These are phyloP conservation scores for Solanum chmielewskii DNA, from an alignment of 257 asterid species.

Conservation along the genomic window DNA sequence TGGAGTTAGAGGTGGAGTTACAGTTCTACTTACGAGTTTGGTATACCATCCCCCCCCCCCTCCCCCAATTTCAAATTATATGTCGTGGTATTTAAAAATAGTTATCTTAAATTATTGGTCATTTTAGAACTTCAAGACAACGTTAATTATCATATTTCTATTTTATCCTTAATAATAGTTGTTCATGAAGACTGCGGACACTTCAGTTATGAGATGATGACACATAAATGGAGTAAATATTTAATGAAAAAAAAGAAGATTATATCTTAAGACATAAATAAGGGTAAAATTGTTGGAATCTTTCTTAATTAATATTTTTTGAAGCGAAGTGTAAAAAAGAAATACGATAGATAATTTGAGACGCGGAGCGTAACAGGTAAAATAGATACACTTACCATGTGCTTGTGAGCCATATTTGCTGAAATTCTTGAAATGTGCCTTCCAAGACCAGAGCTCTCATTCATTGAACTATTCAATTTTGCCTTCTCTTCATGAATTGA, in stretches of 20 bases:
- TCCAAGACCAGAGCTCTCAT: constrained; percentile 52
- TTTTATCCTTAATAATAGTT: neutral
- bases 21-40: neutral
- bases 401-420: constrained; percentile 34
- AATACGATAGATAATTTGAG: neutral
- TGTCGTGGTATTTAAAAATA: too few relatives aligned
- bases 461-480: constrained; percentile 28
- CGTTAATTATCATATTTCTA: too few relatives aligned
- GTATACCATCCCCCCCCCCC: neutral
- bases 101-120: neutral
- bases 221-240: too few relatives aligned
- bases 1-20: neutral
- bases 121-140: too few relatives aligned
- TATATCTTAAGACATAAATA: too few relatives aligned
- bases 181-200: neutral
- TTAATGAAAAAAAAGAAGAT: too few relatives aligned
- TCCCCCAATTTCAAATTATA: too few relatives aligned
- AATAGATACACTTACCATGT: neutral
- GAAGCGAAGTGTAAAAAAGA: too few relatives aligned
- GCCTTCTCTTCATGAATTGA: constrained; percentile 23
- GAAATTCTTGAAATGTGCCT: constrained; percentile 42
- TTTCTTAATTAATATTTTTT: too few relatives aligned
- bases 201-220: neutral
- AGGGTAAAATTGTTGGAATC: neutral
- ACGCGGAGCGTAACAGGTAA: neutral